Base-by-base conservation (phyloP, 148 eudicot genomes). In the Rheum nobile region DNA sequence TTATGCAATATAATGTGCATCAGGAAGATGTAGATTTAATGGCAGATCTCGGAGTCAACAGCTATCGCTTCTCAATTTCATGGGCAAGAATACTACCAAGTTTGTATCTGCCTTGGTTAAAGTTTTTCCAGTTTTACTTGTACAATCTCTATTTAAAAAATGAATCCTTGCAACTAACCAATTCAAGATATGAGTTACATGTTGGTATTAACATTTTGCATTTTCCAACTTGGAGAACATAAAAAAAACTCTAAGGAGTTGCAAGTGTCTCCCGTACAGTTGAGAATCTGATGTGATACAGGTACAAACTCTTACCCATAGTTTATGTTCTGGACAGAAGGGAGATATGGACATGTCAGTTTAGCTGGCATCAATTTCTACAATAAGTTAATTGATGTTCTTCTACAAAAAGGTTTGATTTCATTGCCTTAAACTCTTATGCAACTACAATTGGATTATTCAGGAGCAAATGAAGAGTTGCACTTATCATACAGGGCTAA, bases 81-180 rank as follows among this genome's bases (percentile, higher is more conserved):
- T 88, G 92, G 96, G 85, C 96, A 4, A 79, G 90, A 79, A 82
- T 90, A 61, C 80, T 88, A 82, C 89, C 92, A 10, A 88, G 96
- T 90, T 83, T 77, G 90, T 74, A 50, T 42, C 39, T 31, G 67
- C 16, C 34, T 8, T 13, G 34, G 34, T 59, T 22, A 54, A 54
- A 35, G 37, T 22, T 54, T 54, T 54, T 57, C 24, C 67, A 44
- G n/a, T 41, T 59, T 43, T 4, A 54, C 59, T 43, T 37, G 61
- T 24, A 61, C 57, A 26, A 26, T 59, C 12, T 12, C 34, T 26
- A 26, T 22, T 50, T 59, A 28, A 59, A 59, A 26, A 29, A 59
- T 54, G 63, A 54, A 22, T 9, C 63, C 63, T 52, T 6, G 2
- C 57, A 52, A 24, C 22, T 52, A 43, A 22, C 14, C 34, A 59